These are phyloP conservation scores for Alternaria angustiovoidea DNA, from an alignment of 2,329 filamentous ascomycete genomes.

Conservation along the genomic window DNA sequence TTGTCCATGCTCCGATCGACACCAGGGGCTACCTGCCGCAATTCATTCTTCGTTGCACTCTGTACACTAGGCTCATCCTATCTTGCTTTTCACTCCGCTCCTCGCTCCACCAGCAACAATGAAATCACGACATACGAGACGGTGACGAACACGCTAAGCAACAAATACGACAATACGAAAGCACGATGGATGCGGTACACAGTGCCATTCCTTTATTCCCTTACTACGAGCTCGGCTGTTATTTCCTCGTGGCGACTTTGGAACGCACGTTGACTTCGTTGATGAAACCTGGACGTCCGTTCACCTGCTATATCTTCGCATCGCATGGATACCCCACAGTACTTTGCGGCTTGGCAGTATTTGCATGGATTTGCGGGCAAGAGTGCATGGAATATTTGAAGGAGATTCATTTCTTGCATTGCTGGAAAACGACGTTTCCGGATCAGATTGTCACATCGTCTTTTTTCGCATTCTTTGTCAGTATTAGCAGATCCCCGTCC, in stretches of 20 bases:
- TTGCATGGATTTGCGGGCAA: slow-evolving; percentile 38
- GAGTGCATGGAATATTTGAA: slow-evolving; percentile 26
- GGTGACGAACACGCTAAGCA: slow-evolving; percentile 20
- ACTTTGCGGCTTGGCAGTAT: slow-evolving; percentile 34
- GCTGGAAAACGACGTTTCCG: slow-evolving; percentile 27
- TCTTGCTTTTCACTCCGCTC: slow-evolving; percentile 16
- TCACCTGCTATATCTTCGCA: slow-evolving; percentile 28
- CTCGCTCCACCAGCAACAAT: slow-evolving; percentile 21
- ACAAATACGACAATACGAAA: slow-evolving; percentile 25
- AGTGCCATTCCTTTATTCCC: slow-evolving; percentile 16
- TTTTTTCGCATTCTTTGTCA: slow-evolving; percentile 18
- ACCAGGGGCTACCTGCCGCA: slow-evolving; percentile 6
- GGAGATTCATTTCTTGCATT: slow-evolving; percentile 32
- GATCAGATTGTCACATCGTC: slow-evolving; percentile 22
- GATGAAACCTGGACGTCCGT: slow-evolving; percentile 28
- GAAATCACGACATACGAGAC: slow-evolving; percentile 35
- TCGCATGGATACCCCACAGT: slow-evolving; percentile 24
- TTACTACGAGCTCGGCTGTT: slow-evolving; percentile 17
- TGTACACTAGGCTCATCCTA: slow-evolving; percentile 36
- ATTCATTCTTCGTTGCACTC: slow-evolving; percentile 31
- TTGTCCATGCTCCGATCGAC: neutral
- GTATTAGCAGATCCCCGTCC: slow-evolving; percentile 18
- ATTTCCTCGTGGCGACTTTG: slow-evolving; percentile 15
- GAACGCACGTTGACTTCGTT: slow-evolving; percentile 31
- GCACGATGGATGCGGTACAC: slow-evolving; percentile 19